Base-by-base conservation (phyloP, 208 protist species). In the Blechomonas ayalai region DNA sequence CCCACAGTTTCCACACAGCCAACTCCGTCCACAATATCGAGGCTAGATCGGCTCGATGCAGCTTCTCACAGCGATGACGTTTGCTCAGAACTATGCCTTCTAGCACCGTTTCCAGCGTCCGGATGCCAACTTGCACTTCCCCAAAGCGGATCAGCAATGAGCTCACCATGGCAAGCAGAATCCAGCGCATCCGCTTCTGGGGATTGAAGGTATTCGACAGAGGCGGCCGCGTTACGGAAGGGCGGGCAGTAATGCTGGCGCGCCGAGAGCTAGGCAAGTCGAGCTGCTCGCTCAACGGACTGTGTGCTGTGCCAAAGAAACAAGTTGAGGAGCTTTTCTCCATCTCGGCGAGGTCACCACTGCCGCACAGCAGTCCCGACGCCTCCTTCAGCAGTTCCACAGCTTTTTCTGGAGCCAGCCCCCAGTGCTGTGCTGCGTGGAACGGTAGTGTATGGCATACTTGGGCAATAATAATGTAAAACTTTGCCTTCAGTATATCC, bases 81-180 rank as follows among this genome's bases (percentile, higher is more conserved):
- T 74, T 54, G 18, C 66, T 59, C 16, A 81, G 59, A 29, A 71
- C 62, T 10, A 81, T 46, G 48, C 75, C 72, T 44, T 72, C 54
- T 19, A 81, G 56, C 0, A 72, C 46, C 26, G 31, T 43, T 40
- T 75, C 62, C 50, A 73, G 44, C 29, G 72, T 44, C 22, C 36
- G 48, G 32, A 81, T 66, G 18, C 72, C 72, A 24, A 52, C 46
- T 13, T 42, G 28, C 19, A 39, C 26, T 27, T 63, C 54, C 12
- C 57, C 55, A 19, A 55, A 33, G 32, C 62, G 57, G 7, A 81
- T 33, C 20, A 81, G 51, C 49, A 73, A 49, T 7, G 50, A 42
- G 3, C 57, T 61, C 0, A 63, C 72, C 24, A 70, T 61, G 36
- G 39, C 63, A 13, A 81, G 56, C 4, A 81, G 32, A 42, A 67